A percentile compares a stretch with the other conserved stretches of the same genome.
Evolutionary conservation across 2,329 filamentous ascomycete genomes (phyloP).

Genomic region (Botrytis deweyae): DNA sequence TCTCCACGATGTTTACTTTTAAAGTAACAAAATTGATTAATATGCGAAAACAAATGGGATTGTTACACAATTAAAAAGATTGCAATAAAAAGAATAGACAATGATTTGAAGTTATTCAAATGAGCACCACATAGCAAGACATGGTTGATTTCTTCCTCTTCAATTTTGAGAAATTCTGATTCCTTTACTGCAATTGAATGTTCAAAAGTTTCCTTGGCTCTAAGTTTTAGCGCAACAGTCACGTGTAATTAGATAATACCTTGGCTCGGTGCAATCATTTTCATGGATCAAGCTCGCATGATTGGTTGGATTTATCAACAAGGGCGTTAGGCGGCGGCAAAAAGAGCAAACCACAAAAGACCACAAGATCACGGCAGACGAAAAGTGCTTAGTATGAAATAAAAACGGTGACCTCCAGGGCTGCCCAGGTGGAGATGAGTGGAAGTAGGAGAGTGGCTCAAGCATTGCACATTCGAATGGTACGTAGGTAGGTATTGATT

Average conservation of each 20-base stretch:
- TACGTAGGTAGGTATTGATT: background rate
- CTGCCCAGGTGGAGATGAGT: background rate
- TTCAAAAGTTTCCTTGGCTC: background rate
- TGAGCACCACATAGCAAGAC: slow-evolving; percentile 15
- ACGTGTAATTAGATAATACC: slow-evolving; percentile 4
- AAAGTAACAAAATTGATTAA: background rate
- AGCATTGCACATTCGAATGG: background rate
- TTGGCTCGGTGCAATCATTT: background rate
- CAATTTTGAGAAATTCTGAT: background rate
- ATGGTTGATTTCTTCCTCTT: slow-evolving; percentile 6
- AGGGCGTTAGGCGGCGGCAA: background rate
- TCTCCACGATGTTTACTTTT: slow-evolving; percentile 3
- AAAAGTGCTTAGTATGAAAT: background rate
- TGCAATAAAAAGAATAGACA: background rate
- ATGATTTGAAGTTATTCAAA: slow-evolving; percentile 14
- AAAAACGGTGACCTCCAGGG: background rate
- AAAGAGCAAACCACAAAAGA: background rate
- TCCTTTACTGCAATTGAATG: slow-evolving; percentile 1
- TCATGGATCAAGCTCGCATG: background rate
- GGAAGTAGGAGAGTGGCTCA: background rate
- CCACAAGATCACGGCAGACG: slow-evolving; percentile 3
- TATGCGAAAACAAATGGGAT: background rate
- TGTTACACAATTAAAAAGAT: background rate
- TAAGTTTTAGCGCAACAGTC: background rate
- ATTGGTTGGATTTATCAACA: background rate